Percentiles rank a stretch among this genome's conserved stretches.
phyloP scores from a whole-genome alignment of 164 flowering plant species.

The Piper betle region DNA sequence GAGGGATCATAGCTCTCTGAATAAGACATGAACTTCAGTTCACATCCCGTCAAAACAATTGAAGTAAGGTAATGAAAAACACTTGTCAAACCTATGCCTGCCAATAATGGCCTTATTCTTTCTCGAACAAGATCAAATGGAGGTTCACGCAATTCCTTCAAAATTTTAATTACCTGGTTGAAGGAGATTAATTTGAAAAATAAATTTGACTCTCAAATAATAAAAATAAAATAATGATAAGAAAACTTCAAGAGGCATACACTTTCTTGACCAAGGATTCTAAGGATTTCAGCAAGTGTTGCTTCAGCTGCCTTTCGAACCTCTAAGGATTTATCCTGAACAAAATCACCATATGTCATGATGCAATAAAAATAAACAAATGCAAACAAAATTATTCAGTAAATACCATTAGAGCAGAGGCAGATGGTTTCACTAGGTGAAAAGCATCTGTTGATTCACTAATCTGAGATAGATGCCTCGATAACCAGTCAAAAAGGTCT shows the following conservation, averaged over 20 bases:
- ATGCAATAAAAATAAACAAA: not conserved
- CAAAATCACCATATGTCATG: not conserved
- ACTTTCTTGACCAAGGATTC: slow-evolving; percentile 69
- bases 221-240: not conserved
- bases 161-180: slow-evolving; percentile 52
- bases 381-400: not conserved
- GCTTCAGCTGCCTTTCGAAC: slow-evolving; percentile 98
- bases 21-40: not conserved
- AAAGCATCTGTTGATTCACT: slow-evolving; percentile 65
- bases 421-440: slow-evolving; percentile 66
- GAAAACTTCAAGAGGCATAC: slow-evolving; percentile 22
- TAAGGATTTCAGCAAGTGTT: slow-evolving; percentile 64
- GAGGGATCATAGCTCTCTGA: slow-evolving; percentile 52
- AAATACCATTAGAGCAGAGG: slow-evolving; percentile 70
- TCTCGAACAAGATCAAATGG: slow-evolving; percentile 68
- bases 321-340: slow-evolving; percentile 90
- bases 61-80: not conserved
- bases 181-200: not conserved
- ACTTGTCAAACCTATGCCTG: slow-evolving; percentile 40
- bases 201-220: not conserved
- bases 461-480: slow-evolving; percentile 64
- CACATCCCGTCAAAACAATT: not conserved
- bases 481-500: slow-evolving; percentile 92
- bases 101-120: slow-evolving; percentile 49
- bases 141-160: slow-evolving; percentile 77